Base-by-base conservation (phyloP, 2,329 filamentous ascomycete genomes). In the Tolypocladium sp. region DNA sequence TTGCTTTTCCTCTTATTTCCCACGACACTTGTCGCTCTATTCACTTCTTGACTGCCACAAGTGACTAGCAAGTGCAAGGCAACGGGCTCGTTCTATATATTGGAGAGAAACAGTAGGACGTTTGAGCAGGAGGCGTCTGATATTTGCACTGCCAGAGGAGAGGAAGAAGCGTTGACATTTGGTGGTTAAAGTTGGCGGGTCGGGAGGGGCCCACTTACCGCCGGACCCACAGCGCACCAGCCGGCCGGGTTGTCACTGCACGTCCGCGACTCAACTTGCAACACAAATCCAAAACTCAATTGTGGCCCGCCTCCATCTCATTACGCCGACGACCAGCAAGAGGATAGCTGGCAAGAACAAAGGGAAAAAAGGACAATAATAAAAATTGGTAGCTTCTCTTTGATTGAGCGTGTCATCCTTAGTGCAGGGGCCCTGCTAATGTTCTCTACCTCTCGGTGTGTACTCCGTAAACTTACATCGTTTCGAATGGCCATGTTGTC, bases 391-490 rank as follows among this genome's bases (percentile, higher is more conserved):
- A 83, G 84, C 82, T 84, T 87, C 86, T 88, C 86, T 89, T 88
- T 88, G 85, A 84, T 86, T 84, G 49, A 88, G 86, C 86, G 87
- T 92, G 89, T 92, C 90, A 93, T 92, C 90, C 90, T 93, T 93
- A 92, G 89, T 85, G 82, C 83, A 86, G 82, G 83, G 87, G 86
- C 86, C 86, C 89, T 89, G 87, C 87, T 89, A 89, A 87, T 87
- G 83, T 87, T 87, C 84, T 87, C 83, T 87, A 33, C 54, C 27
- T 56, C 27, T 9, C 1, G 25, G 2, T 2, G 13, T 20, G 30
- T 8, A 33, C 30, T 33, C 6, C 5, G 54, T 4, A 25, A 13
- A 56, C 54, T 20, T 40, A 44, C 54, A 42, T 56, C 54, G 38
- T 41, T 56, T 56, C 54, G 30, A 33, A 41, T 1, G 17, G 5